phyloP scores from a whole-genome alignment of 169 alveolate genomes.

The Miamiensis avidus region DNA sequence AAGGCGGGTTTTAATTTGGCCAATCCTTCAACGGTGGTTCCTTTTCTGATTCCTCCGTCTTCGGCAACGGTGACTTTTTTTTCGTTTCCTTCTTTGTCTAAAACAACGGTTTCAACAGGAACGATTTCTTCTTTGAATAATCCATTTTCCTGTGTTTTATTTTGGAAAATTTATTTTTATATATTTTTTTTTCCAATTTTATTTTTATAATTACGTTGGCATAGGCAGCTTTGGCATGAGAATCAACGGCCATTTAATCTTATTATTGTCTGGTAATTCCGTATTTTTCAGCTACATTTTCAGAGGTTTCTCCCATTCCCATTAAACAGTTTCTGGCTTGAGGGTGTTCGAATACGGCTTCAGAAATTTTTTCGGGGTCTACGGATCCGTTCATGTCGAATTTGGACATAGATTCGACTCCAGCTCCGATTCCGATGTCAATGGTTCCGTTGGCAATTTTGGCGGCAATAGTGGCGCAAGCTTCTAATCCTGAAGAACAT shows the following conservation, averaged over 20 bases:
- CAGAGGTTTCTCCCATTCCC: slow-evolving; percentile 95
- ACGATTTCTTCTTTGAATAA: slow-evolving; percentile 75
- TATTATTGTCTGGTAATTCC: slow-evolving; percentile 86
- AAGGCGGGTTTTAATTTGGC: slow-evolving; percentile 90
- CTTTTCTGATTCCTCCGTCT: slow-evolving; percentile 91
- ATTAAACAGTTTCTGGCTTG: slow-evolving; percentile 86
- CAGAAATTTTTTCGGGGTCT: slow-evolving; percentile 83
- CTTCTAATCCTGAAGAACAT: slow-evolving; percentile 92
- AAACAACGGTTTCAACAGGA: slow-evolving; percentile 62
- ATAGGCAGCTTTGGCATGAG: slow-evolving; percentile 82
- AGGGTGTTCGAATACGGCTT: slow-evolving; percentile 79
- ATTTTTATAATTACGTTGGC: slow-evolving; percentile 38
- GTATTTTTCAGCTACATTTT: slow-evolving; percentile 79
- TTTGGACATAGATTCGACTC: slow-evolving; percentile 93
- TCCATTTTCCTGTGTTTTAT: slow-evolving; percentile 51
- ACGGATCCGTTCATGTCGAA: slow-evolving; percentile 85
- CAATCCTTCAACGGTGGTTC: slow-evolving; percentile 76
- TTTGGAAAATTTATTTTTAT: not conserved
- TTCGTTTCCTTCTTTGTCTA: slow-evolving; percentile 66
- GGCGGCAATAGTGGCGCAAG: slow-evolving; percentile 86
- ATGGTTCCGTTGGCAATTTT: slow-evolving; percentile 84
- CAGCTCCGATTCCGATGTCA: slow-evolving; percentile 93
- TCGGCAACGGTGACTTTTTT: slow-evolving; percentile 65
- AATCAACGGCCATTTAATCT: slow-evolving; percentile 86
- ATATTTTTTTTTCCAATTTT: not conserved